Conservation (phyloP, 768 basidiomycete genomes). For the Tricholoma furcatifolium region DNA sequence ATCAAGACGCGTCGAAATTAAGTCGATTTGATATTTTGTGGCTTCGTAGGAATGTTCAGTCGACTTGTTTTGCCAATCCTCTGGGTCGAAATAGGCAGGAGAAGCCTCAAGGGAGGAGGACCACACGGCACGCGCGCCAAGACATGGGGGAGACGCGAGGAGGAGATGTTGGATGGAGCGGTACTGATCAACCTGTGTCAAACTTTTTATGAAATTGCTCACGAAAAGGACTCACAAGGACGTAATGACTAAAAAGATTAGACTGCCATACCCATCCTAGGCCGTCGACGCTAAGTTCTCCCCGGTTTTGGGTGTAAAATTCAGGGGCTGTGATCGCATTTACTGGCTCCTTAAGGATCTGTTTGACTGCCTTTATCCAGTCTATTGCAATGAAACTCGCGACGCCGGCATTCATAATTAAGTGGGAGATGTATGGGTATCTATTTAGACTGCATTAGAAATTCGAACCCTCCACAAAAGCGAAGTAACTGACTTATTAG, state of each 20-base stretch:
- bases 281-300: slow-evolving; percentile 63
- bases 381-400: slow-evolving; percentile 56
- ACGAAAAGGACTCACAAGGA: slow-evolving; percentile 44
- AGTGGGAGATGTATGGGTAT: slow-evolving; percentile 77
- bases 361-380: slow-evolving; percentile 43
- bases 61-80: slow-evolving; percentile 72
- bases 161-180: slow-evolving; percentile 59
- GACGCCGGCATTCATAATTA: slow-evolving; percentile 80
- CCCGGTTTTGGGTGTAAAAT: slow-evolving; percentile 57
- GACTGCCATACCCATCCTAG: slow-evolving; percentile 84
- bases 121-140: slow-evolving; percentile 71
- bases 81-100: slow-evolving; percentile 50
- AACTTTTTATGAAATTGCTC: neutral
- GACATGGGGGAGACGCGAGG: slow-evolving; percentile 36
- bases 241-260: slow-evolving; percentile 81
- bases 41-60: slow-evolving; percentile 65
- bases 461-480: neutral
- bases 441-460: slow-evolving; percentile 33
- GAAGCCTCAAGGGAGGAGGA: slow-evolving; percentile 69
- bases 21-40: slow-evolving; percentile 76
- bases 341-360: slow-evolving; percentile 47
- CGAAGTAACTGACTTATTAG: slow-evolving; percentile 43
- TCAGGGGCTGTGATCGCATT: slow-evolving; percentile 49
- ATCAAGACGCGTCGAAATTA: slow-evolving; percentile 59
- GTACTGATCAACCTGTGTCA: slow-evolving; percentile 44